These are phyloP conservation scores for Neurospora sp. DNA, from an alignment of 495 filamentous ascomycete species.

Conservation along the genomic window DNA sequence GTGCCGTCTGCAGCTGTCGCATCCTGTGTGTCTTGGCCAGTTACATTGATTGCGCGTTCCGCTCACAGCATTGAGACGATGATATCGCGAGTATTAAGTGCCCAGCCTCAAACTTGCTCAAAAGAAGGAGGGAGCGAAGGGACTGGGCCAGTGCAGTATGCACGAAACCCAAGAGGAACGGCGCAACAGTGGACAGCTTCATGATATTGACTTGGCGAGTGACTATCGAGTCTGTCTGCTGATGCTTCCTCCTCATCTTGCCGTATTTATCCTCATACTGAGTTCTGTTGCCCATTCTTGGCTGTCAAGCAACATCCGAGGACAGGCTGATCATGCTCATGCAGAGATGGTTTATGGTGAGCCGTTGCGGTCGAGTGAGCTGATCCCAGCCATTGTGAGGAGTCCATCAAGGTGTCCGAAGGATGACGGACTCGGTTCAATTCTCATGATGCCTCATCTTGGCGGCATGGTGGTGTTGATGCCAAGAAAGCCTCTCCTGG, in stretches of 20 bases:
- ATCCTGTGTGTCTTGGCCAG: background rate
- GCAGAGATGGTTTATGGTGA: background rate
- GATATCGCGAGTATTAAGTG: background rate
- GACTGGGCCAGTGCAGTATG: slow-evolving; percentile 13
- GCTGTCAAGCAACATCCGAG: background rate
- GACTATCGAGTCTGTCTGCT: background rate
- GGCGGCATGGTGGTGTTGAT: background rate
- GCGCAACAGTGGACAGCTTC: slow-evolving; percentile 10
- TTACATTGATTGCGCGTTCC: background rate
- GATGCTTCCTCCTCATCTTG: background rate
- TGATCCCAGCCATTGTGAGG: background rate
- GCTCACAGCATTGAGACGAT: background rate
- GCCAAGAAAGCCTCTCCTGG: background rate
- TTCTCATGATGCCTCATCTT: background rate
- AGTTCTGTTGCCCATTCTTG: background rate
- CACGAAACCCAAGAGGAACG: slow-evolving; percentile 12
- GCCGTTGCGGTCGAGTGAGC: background rate
- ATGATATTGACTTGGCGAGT: slow-evolving; percentile 8
- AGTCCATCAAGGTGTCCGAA: slow-evolving; percentile 2
- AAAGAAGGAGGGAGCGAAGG: slow-evolving; percentile 11
- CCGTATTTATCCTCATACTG: background rate
- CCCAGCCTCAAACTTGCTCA: background rate
- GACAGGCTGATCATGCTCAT: slow-evolving; percentile 1
- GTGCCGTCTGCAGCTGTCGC: background rate
- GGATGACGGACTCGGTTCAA: background rate